Evolutionary conservation across 1,284 basidiomycete species (phyloP).

Genomic region (Cutaneotrichosporon dermatis): DNA sequence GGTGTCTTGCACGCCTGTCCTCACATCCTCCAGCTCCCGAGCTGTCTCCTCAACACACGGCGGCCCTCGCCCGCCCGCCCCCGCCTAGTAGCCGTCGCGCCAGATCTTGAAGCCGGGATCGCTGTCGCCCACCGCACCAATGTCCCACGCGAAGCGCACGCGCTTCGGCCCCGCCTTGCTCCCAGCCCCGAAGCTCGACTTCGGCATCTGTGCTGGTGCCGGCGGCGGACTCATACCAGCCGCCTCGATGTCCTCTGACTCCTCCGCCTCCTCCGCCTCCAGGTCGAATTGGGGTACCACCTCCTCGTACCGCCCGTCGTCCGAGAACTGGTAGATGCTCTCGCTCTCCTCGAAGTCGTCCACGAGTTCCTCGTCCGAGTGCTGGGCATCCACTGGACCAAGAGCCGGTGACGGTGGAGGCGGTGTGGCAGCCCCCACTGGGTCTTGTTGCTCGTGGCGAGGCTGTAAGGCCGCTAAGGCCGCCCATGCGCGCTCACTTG

Average conservation of each 20-base stretch:
- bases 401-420: slow-evolving; percentile 1
- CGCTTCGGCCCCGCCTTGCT: slow-evolving; percentile 19
- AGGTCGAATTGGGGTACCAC: not conserved
- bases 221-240: not conserved
- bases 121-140: slow-evolving; percentile 13
- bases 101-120: slow-evolving; percentile 32
- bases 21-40: no score
- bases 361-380: not conserved
- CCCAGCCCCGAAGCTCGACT: slow-evolving; percentile 23
- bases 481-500: slow-evolving; percentile 11
- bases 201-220: slow-evolving; percentile 16
- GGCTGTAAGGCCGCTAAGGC: slow-evolving; percentile 2
- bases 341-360: slow-evolving; percentile 3
- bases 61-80: not conserved
- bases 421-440: not conserved
- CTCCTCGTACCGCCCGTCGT: not conserved
- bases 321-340: slow-evolving; percentile 8
- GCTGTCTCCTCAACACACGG: not conserved
- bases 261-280: not conserved
- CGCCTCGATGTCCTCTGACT: not conserved
- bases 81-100: slow-evolving; percentile 31
- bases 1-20: no score
- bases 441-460: not conserved
- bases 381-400: not conserved
- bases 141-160: slow-evolving; percentile 19